These are phyloP conservation scores for Cladosporium sp. DNA, from an alignment of 2,329 filamentous ascomycete species.

Conservation along the genomic window DNA sequence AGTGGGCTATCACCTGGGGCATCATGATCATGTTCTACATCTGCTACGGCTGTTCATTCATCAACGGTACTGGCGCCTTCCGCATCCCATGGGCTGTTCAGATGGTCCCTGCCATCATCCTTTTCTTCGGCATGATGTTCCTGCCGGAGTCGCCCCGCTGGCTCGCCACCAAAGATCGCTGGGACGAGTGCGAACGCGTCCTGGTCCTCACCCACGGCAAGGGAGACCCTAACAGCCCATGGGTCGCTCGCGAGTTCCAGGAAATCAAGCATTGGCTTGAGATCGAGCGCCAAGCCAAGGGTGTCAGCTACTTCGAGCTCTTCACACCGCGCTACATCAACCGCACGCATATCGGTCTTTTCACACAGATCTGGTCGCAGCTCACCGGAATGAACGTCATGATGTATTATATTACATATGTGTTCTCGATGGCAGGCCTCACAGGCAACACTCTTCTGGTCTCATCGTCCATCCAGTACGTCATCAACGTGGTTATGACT, in stretches of 20 bases:
- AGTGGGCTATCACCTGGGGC: slow-evolving; percentile 65
- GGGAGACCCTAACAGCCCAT: slow-evolving; percentile 36
- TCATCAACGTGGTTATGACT: slow-evolving; percentile 79
- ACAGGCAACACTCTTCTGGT: slow-evolving; percentile 52
- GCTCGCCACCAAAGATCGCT: slow-evolving; percentile 60
- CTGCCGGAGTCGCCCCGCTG: slow-evolving; percentile 66
- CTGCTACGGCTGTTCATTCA: slow-evolving; percentile 60
- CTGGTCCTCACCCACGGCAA: slow-evolving; percentile 61
- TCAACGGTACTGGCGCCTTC: slow-evolving; percentile 52
- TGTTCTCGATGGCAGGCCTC: slow-evolving; percentile 69
- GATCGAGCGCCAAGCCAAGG: slow-evolving; percentile 65
- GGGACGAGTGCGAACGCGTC: slow-evolving; percentile 58
- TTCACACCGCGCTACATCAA: slow-evolving; percentile 71
- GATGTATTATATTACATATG: slow-evolving; percentile 45
- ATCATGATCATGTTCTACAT: slow-evolving; percentile 68
- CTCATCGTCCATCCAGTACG: slow-evolving; percentile 66
- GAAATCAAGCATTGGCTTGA: slow-evolving; percentile 68
- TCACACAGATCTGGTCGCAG: slow-evolving; percentile 72
- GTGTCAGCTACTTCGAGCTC: slow-evolving; percentile 68
- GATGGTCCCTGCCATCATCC: slow-evolving; percentile 45
- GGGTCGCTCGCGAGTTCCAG: slow-evolving; percentile 63
- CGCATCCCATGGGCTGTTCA: slow-evolving; percentile 49
- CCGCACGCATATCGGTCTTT: slow-evolving; percentile 64
- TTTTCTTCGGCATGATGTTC: slow-evolving; percentile 47
- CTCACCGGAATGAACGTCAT: slow-evolving; percentile 73